Conservation (phyloP, 2,329 filamentous ascomycete genomes). For the Cytospora chrysosperma region DNA sequence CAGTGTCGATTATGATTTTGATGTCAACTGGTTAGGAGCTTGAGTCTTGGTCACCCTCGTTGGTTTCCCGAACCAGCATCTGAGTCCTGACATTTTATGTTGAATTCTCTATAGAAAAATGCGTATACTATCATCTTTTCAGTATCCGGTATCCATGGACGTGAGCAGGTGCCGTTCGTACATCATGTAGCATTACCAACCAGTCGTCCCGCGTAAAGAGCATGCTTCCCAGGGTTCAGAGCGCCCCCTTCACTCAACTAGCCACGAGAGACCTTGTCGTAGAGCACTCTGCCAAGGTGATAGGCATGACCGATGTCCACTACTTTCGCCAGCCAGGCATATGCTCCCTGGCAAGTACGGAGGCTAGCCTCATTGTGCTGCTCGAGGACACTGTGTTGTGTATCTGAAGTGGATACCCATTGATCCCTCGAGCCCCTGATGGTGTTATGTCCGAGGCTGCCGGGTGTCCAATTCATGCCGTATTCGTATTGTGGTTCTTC, state of each 20-base stretch:
- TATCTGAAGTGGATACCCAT: neutral
- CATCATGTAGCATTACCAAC: no score
- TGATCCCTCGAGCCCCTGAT: neutral
- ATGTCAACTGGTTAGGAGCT: neutral
- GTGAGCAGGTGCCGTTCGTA: no score
- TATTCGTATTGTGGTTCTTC: neutral
- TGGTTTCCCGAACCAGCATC: no score
- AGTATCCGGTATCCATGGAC: no score
- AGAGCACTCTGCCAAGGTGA: neutral
- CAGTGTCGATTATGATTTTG: neutral
- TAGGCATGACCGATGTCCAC: neutral
- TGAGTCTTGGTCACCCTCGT: neutral
- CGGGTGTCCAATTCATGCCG: neutral
- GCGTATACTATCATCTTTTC: no score
- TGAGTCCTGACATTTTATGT: no score
- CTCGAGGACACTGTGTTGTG: neutral
- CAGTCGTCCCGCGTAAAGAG: no score
- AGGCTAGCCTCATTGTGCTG: neutral
- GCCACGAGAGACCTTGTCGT: no score
- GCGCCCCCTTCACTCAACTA: neutral
- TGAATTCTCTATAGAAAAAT: no score
- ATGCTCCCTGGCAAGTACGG: neutral
- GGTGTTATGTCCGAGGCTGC: neutral
- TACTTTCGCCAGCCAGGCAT: neutral
- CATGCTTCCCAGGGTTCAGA: neutral